Base-by-base conservation (phyloP, 2,329 filamentous ascomycete species). In the Calonectria honghensis region DNA sequence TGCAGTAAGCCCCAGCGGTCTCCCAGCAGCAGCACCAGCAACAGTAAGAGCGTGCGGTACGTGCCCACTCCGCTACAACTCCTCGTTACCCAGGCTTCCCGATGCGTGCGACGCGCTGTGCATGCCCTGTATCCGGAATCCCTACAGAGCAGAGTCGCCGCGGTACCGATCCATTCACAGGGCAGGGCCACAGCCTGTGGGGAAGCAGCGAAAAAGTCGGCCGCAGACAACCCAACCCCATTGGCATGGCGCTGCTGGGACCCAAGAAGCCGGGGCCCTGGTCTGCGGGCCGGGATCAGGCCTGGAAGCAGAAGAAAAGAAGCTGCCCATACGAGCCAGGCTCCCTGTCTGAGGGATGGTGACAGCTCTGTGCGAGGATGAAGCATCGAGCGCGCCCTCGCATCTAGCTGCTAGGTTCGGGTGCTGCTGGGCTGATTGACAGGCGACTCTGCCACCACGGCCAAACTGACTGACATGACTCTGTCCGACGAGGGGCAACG, bases 361-460 rank as follows among this genome's bases (percentile, higher is more conserved):
- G 39, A 68, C 52, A 31, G 59, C 57, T 31, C 20, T 31, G 48
- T 35, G 63, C 70, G 57, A 39, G 70, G 70, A 59, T 67, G 63
- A 39, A 51, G 63, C 52, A 37, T 51, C 31, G 51, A 64, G 57
- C 13, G n/a, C 66, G 32, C 37, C 35, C 31, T 52, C 32, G 51
- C 59, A 66, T 59, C 61, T n/a, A 39, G 39, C 71, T 65, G 35
- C 45, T 70, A 32, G 39, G 37, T 59, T 68, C 50, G 45, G 51
- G 29, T 27, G 50, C 24, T 51, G 50, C 72, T 73, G 72, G 57
- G 57, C 66, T 68, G 70, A 73, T 72, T 72, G 70, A 72, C 70
- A 68, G 63, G 67, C 64, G 70, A 72, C 64, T 72, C 57, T 68
- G 39, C 57, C 63, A 59, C 70, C 70, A 61, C 51, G 31, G 37